Evolutionary conservation across 805 yeast species (phyloP).

Genomic region (Wickerhamomyces bovis): DNA sequence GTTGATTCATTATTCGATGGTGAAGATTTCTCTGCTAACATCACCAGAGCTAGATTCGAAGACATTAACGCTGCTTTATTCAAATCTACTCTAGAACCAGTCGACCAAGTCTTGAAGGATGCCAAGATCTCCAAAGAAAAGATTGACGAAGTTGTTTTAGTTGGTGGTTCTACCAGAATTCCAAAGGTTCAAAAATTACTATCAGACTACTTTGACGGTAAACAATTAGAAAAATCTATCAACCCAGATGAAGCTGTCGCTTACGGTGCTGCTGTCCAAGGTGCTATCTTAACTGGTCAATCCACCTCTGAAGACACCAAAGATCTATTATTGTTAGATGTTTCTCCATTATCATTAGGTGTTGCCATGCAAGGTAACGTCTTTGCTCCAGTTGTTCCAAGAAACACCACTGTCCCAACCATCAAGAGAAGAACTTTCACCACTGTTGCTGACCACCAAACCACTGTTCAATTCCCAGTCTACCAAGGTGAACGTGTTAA

Average conservation of each 20-base stretch:
- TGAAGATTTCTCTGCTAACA: slow-evolving; percentile 88
- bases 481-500: slow-evolving; percentile 99
- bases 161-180: slow-evolving; percentile 98
- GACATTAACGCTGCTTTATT: slow-evolving; percentile 88
- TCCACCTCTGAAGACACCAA: slow-evolving; percentile 86
- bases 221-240: slow-evolving; percentile 92
- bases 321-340: slow-evolving; percentile 75
- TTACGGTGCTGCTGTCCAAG: slow-evolving; percentile 85
- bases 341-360: slow-evolving; percentile 97
- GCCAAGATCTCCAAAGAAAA: slow-evolving; percentile 76
- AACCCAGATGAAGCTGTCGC: slow-evolving; percentile 96
- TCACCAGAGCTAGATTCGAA: slow-evolving; percentile 98
- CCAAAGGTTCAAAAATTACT: slow-evolving; percentile 95
- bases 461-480: slow-evolving; percentile 74
- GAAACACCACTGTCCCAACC: slow-evolving; percentile 99
- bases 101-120: slow-evolving; percentile 91
- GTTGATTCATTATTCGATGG: slow-evolving; percentile 94
- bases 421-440: slow-evolving; percentile 95
- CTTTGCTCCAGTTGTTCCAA: slow-evolving; percentile 97
- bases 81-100: slow-evolving; percentile 92
- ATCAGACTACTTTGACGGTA: slow-evolving; percentile 93
- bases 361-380: slow-evolving; percentile 99
- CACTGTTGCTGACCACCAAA: slow-evolving; percentile 80
- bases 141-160: slow-evolving; percentile 92
- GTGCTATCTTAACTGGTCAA: slow-evolving; percentile 80